Percentiles rank a stretch among this genome's conserved stretches.
Evolutionary conservation across 1,139 yeast genomes (phyloP).

Genomic region (Scheffersomyces segobiensis): DNA sequence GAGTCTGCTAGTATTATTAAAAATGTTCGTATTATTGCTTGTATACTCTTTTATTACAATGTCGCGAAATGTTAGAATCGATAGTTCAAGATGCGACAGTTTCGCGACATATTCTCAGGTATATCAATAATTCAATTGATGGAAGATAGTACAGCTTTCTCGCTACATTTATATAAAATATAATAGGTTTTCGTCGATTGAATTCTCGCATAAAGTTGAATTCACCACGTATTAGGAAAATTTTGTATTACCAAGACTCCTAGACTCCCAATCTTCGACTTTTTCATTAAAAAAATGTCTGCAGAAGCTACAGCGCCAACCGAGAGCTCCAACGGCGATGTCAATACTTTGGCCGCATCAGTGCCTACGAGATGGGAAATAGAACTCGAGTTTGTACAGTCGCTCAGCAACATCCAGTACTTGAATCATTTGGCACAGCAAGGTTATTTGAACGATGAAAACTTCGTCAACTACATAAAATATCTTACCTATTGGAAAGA

Average conservation of each 20-base stretch:
- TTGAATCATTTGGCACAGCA: constrained; percentile 74
- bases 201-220: not conserved
- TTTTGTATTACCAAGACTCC: too few relatives aligned
- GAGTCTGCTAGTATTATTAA: too few relatives aligned
- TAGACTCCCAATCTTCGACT: too few relatives aligned
- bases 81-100: not conserved
- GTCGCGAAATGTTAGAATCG: not conserved
- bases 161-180: not conserved
- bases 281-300: not conserved
- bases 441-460: constrained; percentile 60
- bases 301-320: not conserved
- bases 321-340: not conserved
- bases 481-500: constrained; percentile 75
- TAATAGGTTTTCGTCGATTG: not conserved
- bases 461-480: constrained; percentile 62
- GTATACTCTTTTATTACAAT: not conserved
- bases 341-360: not conserved
- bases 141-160: not conserved
- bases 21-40: not conserved
- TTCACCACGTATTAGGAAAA: too few relatives aligned
- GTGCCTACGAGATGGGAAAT: constrained; percentile 80
- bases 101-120: not conserved
- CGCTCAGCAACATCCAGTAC: constrained; percentile 78
- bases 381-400: constrained; percentile 80
- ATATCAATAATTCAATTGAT: not conserved